phyloP scores from a whole-genome alignment of 768 basidiomycete genomes.

The Pleurotus djamor region DNA sequence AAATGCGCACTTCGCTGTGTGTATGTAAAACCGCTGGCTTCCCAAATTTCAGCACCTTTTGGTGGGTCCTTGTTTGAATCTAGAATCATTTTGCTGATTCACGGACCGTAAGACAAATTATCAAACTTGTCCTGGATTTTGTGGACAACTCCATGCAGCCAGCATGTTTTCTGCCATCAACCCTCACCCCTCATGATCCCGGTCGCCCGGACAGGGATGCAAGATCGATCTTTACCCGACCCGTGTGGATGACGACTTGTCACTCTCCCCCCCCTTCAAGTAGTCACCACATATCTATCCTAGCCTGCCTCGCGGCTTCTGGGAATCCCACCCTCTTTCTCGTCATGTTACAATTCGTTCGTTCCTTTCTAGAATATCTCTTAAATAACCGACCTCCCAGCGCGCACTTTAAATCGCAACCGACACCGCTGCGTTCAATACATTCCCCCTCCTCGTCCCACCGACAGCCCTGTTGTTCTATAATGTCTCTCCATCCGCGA shows the following conservation, averaged over 20 bases:
- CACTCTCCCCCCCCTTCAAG: neutral
- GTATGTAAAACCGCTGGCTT: too few species aligned
- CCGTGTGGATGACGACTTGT: slow-evolving; percentile 2
- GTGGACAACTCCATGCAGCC: too few species aligned
- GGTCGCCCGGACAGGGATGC: neutral
- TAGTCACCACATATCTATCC: neutral
- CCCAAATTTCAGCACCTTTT: neutral
- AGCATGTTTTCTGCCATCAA: neutral
- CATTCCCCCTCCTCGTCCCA: neutral
- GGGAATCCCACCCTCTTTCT: slow-evolving; percentile 3
- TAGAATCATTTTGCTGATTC: neutral
- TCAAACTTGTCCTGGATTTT: too few species aligned
- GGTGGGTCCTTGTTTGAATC: neutral
- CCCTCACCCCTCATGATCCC: neutral
- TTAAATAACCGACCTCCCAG: neutral
- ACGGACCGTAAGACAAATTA: too few species aligned
- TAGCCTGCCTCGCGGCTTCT: slow-evolving; percentile 5
- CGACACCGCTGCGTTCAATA: neutral
- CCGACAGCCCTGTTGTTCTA: neutral
- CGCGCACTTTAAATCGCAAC: neutral
- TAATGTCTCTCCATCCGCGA: slow-evolving; percentile 8
- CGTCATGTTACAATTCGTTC: slow-evolving; percentile 1
- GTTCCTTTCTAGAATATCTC: slow-evolving; percentile 5
- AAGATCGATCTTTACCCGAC: neutral
- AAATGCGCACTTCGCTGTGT: too few species aligned